These are phyloP conservation scores for Neospermospora avenae DNA, from an alignment of 2,329 filamentous ascomycete species.

Conservation along the genomic window DNA sequence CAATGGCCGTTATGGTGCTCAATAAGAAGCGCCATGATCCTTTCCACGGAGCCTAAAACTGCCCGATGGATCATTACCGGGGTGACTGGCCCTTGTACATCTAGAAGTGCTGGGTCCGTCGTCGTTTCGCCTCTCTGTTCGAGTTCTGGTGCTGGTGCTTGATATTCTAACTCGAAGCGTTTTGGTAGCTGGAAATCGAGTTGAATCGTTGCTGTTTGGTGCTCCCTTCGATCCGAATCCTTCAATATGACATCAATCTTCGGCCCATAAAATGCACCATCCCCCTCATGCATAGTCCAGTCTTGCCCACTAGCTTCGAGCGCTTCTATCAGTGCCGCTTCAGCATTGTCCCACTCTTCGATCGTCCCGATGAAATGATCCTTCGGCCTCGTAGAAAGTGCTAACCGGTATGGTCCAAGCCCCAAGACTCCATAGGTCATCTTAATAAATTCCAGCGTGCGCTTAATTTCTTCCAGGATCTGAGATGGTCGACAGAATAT, in stretches of 20 bases:
- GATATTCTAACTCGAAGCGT: constrained; percentile 74
- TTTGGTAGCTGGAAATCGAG: constrained; percentile 87
- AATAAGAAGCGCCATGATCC: constrained; percentile 80
- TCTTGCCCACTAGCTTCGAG: constrained; percentile 60
- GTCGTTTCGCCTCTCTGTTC: constrained; percentile 53
- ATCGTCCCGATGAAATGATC: constrained; percentile 74
- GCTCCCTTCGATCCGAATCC: constrained; percentile 79
- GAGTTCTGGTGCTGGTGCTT: constrained; percentile 62
- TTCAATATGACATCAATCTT: constrained; percentile 85
- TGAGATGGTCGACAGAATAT: constrained; percentile 82
- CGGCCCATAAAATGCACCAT: constrained; percentile 87
- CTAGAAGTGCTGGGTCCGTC: constrained; percentile 45
- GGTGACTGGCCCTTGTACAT: constrained; percentile 55
- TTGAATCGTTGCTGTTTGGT: constrained; percentile 86
- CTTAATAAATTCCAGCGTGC: constrained; percentile 71
- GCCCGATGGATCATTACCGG: constrained; percentile 85
- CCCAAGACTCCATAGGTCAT: constrained; percentile 68
- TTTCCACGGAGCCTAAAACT: constrained; percentile 78
- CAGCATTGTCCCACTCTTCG: constrained; percentile 67
- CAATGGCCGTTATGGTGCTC: constrained; percentile 78
- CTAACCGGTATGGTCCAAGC: constrained; percentile 70
- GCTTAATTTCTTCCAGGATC: constrained; percentile 69
- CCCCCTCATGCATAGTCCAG: constrained; percentile 75
- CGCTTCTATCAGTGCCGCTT: constrained; percentile 61
- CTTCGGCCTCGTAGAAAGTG: constrained; percentile 73